Evolutionary conservation across 176 grass and related monocot genomes (phyloP).

Genomic region (Aegilops speltoides): DNA sequence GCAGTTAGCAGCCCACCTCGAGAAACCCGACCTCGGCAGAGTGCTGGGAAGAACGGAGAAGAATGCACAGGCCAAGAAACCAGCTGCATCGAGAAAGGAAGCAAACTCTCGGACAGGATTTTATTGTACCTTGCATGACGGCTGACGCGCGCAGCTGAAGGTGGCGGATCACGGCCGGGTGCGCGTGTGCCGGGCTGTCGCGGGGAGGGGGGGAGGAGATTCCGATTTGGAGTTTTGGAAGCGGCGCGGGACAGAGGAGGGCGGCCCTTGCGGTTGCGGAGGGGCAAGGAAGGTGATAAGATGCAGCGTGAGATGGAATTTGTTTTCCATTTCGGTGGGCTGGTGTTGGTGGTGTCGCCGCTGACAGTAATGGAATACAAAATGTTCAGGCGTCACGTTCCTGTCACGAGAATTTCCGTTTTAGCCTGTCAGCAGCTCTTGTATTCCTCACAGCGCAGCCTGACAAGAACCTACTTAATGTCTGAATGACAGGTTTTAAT

Average conservation of each 20-base stretch:
- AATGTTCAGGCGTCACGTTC: constrained; percentile 3
- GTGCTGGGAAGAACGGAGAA: neutral
- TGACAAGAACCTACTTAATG: neutral
- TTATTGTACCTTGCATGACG: neutral
- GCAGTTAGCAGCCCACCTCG: neutral
- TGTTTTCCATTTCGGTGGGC: neutral
- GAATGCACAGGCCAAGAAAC: neutral
- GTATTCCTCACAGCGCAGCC: neutral
- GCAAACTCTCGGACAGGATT: neutral
- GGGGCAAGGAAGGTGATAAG: neutral
- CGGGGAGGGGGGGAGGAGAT: neutral
- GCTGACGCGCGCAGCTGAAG: neutral
- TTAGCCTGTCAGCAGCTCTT: neutral
- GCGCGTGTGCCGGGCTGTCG: neutral
- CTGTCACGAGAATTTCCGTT: neutral
- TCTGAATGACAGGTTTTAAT: neutral
- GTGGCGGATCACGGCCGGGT: constrained; percentile 14
- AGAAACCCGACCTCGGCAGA: neutral
- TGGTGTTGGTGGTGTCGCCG: neutral
- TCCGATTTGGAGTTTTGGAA: neutral
- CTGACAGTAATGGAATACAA: neutral
- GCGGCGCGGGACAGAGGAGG: neutral
- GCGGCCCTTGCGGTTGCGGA: constrained; percentile 19
- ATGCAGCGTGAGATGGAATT: neutral
- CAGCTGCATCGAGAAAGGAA: neutral